Base-by-base conservation (phyloP, 2,329 filamentous ascomycete species). In the Verticillium dahliae region DNA sequence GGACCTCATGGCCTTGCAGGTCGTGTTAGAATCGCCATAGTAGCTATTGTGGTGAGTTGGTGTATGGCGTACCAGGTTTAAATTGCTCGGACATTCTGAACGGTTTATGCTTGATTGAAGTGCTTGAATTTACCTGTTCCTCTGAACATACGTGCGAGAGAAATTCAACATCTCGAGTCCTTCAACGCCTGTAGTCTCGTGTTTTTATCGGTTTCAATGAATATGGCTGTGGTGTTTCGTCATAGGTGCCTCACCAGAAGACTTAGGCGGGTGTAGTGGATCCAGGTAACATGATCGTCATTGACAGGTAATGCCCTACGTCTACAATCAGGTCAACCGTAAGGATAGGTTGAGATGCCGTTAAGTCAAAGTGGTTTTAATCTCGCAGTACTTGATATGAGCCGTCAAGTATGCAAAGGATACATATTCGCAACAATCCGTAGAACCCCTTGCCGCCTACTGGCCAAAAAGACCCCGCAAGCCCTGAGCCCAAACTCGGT, bases 1-100 rank as follows among this genome's bases (percentile, higher is more conserved):
- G 76, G 57, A 78, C 70, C 34, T 70, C 66, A 64, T 78, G 75
- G 34, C 75, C 76, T 77, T 62, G 7, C 3, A 14, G 6, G 5
- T 4, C 38, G 15, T 22, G 31, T 18, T 33, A 59, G 31, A 3
- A n/a, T 13, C 35, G 39, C 7, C 31, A 14, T n/a, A 5, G 31
- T 56, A 31, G 54, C 11, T 34, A 4, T 6, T 34, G 15, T 4
- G n/a, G 18, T 27, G 18, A 3, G 45, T 10, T 13, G n/a, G 18
- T 18, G 18, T 18, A 27, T 18, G 11, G 35, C 57, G 6, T 62
- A 68, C 67, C 68, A 38, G 60, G 55, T 27, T 69, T 62, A 50
- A 69, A 69, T 38, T 68, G 66, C 9, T 59, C 57, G 27, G 57
- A 13, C 57, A 59, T 59, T 11, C 4, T 45, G 56, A 31, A n/a